Percentiles rank a stretch among this genome's conserved stretches.
These are phyloP conservation scores for Pholiota conissans DNA, from an alignment of 768 basidiomycete genomes.

Conservation along the genomic window DNA sequence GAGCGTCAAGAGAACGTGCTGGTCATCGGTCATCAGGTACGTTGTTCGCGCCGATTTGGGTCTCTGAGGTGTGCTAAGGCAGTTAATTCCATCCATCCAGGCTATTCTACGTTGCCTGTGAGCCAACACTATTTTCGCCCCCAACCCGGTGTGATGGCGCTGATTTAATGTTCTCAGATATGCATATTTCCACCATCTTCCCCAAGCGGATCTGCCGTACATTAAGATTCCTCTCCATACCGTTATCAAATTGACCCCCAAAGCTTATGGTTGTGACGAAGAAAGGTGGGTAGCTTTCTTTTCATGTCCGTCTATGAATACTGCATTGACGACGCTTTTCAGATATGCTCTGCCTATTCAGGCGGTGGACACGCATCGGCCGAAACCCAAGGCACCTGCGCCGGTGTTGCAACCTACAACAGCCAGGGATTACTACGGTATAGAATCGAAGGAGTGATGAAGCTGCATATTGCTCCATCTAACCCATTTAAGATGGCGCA, in stretches of 20 bases:
- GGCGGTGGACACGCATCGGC: conserved; percentile 93
- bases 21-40: conserved; percentile 91
- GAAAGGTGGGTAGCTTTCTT: conserved; percentile 59
- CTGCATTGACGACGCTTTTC: background rate
- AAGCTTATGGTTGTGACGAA: conserved; percentile 98
- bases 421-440: conserved; percentile 41
- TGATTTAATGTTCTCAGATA: conserved; percentile 55
- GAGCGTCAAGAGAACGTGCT: conserved; percentile 97
- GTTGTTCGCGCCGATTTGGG: conserved; percentile 11
- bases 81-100: conserved; percentile 25
- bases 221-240: conserved; percentile 98
- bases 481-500: background rate
- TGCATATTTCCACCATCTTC: conserved; percentile 92
- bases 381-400: conserved; percentile 49
- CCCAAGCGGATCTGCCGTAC: conserved; percentile 94
- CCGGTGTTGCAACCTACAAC: conserved; percentile 31
- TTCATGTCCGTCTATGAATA: background rate
- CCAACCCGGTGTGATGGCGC: too few relatives aligned
- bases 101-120: conserved; percentile 81
- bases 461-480: background rate
- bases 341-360: conserved; percentile 89
- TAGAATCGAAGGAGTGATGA: background rate
- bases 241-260: conserved; percentile 96
- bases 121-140: too few relatives aligned
- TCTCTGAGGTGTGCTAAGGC: conserved; percentile 1